Conservation (phyloP, 345 rosid genomes). For the Eucalyptus microcorys region DNA sequence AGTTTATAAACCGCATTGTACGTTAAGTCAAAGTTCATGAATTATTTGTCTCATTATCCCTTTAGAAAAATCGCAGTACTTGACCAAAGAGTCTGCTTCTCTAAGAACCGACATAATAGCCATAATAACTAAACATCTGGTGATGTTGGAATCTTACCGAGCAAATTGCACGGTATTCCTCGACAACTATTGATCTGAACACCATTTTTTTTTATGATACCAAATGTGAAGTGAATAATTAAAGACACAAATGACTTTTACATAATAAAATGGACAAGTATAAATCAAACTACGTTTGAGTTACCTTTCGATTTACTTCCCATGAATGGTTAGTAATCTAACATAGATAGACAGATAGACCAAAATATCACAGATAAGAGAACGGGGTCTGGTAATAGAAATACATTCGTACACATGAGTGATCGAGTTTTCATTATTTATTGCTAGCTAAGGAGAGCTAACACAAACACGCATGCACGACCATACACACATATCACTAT, state of each 20-base stretch:
- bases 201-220: not conserved
- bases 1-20: fast-evolving
- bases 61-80: not conserved
- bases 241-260: not conserved
- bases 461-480: fast-evolving
- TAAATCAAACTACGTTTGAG: not conserved
- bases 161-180: not conserved
- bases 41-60: fast-evolving
- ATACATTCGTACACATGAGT: not conserved
- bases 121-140: fast-evolving
- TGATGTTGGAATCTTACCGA: not conserved
- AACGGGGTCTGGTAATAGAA: not conserved
- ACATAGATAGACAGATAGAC: not conserved
- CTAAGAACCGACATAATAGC: not conserved
- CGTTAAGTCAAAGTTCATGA: too few species aligned
- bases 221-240: not conserved
- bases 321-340: not conserved
- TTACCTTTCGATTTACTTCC: not conserved
- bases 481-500: not conserved
- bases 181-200: not conserved
- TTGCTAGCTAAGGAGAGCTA: not conserved
- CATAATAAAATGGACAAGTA: not conserved
- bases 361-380: not conserved
- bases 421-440: not conserved
- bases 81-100: not conserved